Base-by-base conservation (phyloP, 192 early-diverging fungal species). In the Funneliformis mosseae region DNA sequence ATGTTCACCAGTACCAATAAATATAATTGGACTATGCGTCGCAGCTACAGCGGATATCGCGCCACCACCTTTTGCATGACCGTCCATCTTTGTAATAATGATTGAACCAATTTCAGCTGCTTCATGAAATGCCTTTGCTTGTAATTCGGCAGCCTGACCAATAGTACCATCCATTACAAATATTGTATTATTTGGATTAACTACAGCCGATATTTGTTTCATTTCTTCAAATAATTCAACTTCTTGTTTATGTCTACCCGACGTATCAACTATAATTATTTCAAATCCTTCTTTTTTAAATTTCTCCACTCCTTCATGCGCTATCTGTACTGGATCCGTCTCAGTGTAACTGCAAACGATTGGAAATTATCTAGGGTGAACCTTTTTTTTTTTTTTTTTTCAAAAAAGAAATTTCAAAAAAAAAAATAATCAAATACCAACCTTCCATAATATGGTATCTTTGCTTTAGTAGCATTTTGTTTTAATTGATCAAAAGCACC, bases 111-210 rank as follows among this genome's bases (percentile, higher is more conserved):
- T 93, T 63, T 95, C 89, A 21, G 96, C 95, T 14, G 95, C 93
- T 83, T 97, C 94, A 78, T 95, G 94, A 78, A 98, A 98, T 48
- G 96, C 97, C 77, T 90, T 86, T 23, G 97, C 97, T 86, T 98
- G 97, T 66, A 87, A 83, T 77, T 98, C 97, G 6, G 97, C 97
- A 8, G 97, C 97, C 85, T 98, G 97, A 75, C 97, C 97, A 84
- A 98, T 98, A 0, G 97, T 96, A 59, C 95, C 97, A 84, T 98
- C 97, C 97, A 98, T 97, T 28, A 98, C 96, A 89, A 98, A 98
- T 71, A 98, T 96, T 25, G 92, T 92, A 83, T 95, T 92, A 83
- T 97, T 91, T 8, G 97, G 97, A 77, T 90, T 88, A 76, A 96
- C 92, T 5, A 92, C 97, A 33, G 88, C 85, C 1, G 94, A 90